Base-by-base conservation (phyloP, 2,329 filamentous ascomycete genomes). In the Exophiala lecanii-corni region DNA sequence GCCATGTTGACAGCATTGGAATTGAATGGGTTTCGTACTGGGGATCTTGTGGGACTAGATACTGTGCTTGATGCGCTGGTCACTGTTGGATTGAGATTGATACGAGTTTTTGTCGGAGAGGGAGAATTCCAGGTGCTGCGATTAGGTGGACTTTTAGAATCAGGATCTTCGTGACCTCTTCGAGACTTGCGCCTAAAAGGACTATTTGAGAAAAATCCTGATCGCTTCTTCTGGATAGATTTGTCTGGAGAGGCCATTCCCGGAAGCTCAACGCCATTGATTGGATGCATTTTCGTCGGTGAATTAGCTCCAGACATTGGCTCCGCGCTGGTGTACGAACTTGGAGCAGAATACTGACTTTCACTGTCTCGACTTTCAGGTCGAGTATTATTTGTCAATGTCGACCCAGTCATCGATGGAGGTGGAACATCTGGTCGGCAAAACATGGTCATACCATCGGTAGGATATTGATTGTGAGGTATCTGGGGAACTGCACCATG, bases 371-470 rank as follows among this genome's bases (percentile, higher is more conserved):
- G 80, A 62, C 88, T 95, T 10, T 84, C 84, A 35, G 89, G 87
- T 34, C 89, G 78, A 37, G 78, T 81, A 17, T 81, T 78, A 49
- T 79, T 83, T 33, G 76, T 80, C n/a, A 55, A 21, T 16, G 76
- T 75, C 18, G 82, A 83, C 65, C 75, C 89, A 65, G 68, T 78
- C 67, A 82, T 81, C n/a, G 80, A 83, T 37, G 75, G 75, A 1
- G 39, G 23, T 9, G 41, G 40, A 28, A 82, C 77, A 3, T 81
- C 84, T 28, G 86, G 82, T 47, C 89, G 81, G 65, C 91, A 97
- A 50, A 96, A 84, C 79, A 97, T 94, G 0, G 91, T 96, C 89
- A 97, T 97, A 3, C 89, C 91, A 61, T 97, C 91, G 63, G 84
- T 79, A 0, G 91, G 89, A 61, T 96, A 96, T 7, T 92, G 88